These are phyloP conservation scores for Candida silvatica DNA, from an alignment of 805 yeast genomes.

Conservation along the genomic window DNA sequence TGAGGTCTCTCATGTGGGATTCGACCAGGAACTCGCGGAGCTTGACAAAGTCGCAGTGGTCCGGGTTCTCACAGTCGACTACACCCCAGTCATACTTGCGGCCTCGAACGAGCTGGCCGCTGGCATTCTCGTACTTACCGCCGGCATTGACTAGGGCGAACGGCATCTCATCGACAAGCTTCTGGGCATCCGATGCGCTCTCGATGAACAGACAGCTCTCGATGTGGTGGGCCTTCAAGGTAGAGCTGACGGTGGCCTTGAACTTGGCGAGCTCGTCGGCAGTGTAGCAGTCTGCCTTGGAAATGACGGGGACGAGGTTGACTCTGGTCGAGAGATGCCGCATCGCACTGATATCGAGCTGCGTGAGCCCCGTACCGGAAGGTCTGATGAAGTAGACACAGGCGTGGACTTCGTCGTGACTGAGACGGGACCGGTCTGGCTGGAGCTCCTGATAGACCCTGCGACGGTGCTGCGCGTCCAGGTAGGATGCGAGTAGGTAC, in stretches of 20 bases:
- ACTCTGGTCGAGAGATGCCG: conserved; percentile 61
- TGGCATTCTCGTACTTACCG: conserved; percentile 31
- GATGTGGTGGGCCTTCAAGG: conserved; percentile 47
- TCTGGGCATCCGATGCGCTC: conserved; percentile 26
- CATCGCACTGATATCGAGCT: conserved; percentile 69
- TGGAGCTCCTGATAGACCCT: conserved; percentile 72
- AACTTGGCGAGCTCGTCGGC: conserved; percentile 42
- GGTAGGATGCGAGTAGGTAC: conserved; percentile 59
- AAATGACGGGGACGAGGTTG: conserved; percentile 74
- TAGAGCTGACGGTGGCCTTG: conserved; percentile 43
- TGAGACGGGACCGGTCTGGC: conserved; percentile 44
- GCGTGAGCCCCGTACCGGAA: conserved; percentile 48
- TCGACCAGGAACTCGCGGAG: conserved; percentile 60
- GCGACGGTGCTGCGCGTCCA: conserved; percentile 71
- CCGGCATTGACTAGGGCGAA: conserved; percentile 62
- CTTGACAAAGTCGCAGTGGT: conserved; percentile 67
- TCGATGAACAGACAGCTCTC: conserved; percentile 42
- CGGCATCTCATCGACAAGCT: conserved; percentile 44
- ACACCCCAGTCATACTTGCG: conserved; percentile 81
- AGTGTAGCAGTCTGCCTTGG: conserved; percentile 73
- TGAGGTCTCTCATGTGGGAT: conserved; percentile 69
- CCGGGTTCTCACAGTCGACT: conserved; percentile 71
- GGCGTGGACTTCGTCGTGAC: conserved; percentile 71
- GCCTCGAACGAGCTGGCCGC: conserved; percentile 53
- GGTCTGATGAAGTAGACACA: conserved; percentile 81